phyloP scores from a whole-genome alignment of 306 rosid species.

The Cicer arietinum region DNA sequence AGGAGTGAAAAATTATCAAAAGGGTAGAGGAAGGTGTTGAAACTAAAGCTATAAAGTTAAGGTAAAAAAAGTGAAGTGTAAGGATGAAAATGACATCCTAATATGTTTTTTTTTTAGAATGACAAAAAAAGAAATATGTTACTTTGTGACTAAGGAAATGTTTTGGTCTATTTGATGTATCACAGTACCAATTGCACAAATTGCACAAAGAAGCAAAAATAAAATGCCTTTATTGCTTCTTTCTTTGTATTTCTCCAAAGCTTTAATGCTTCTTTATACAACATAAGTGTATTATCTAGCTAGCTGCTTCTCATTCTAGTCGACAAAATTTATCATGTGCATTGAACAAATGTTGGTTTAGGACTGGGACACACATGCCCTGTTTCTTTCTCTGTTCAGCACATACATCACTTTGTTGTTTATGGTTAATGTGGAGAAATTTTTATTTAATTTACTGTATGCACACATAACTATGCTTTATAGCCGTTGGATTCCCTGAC shows the following conservation, averaged over 20 bases:
- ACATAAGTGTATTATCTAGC: slow-evolving; percentile 45
- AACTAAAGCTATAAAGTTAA: slow-evolving; percentile 31
- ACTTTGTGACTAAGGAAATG: slow-evolving; percentile 69
- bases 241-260: slow-evolving; percentile 3
- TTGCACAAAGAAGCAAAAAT: slow-evolving; percentile 39
- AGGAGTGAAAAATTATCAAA: slow-evolving; percentile 19
- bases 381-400: slow-evolving; percentile 26
- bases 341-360: slow-evolving; percentile 2
- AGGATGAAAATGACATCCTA: slow-evolving; percentile 6
- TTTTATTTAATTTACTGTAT: not conserved
- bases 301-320: slow-evolving; percentile 37
- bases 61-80: slow-evolving; percentile 8
- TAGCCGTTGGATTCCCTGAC: slow-evolving; percentile 39
- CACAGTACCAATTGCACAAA: not conserved
- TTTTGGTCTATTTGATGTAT: not conserved
- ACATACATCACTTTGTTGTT: slow-evolving; percentile 11
- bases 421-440: not conserved
- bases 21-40: not conserved
- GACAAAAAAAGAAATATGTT: slow-evolving; percentile 48
- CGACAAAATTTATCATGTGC: slow-evolving; percentile 49
- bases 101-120: slow-evolving; percentile 37
- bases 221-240: slow-evolving; percentile 42
- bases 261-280: slow-evolving; percentile 4
- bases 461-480: not conserved
- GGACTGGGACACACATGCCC: slow-evolving; percentile 34